phyloP scores from a whole-genome alignment of 2,329 filamentous ascomycete species.

The Fusarium liriodendri region DNA sequence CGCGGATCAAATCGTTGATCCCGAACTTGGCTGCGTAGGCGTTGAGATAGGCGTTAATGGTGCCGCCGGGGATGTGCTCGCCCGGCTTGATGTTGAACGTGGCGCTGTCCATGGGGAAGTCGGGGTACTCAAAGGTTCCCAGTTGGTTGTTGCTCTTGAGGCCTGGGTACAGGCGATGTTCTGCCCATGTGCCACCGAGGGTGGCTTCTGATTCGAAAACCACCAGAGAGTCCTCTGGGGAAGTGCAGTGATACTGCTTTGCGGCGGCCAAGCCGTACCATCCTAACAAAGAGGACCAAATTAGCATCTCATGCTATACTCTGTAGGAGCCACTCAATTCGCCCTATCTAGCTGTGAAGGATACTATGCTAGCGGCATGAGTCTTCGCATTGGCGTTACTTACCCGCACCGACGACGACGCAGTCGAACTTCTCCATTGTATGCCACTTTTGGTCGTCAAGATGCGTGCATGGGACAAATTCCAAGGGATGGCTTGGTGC shows the following conservation, averaged over 20 bases:
- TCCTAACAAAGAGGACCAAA: constrained; percentile 43
- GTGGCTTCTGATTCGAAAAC: constrained; percentile 62
- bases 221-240: constrained; percentile 58
- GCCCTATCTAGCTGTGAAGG: neutral
- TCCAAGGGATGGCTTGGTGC: neutral
- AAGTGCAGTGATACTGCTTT: constrained; percentile 62
- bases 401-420: neutral
- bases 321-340: neutral
- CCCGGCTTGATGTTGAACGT: constrained; percentile 51
- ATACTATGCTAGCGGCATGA: neutral
- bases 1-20: constrained; percentile 57
- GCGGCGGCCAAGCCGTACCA: constrained; percentile 63
- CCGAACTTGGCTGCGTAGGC: constrained; percentile 57
- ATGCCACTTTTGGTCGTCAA: neutral
- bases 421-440: neutral
- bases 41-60: constrained; percentile 51
- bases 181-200: constrained; percentile 71
- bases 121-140: constrained; percentile 64
- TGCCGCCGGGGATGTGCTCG: constrained; percentile 50
- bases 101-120: constrained; percentile 68
- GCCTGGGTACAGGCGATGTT: constrained; percentile 67
- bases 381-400: neutral
- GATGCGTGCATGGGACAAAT: neutral
- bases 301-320: neutral
- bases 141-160: constrained; percentile 67